These are phyloP conservation scores for Erythrophleum fordii DNA, from an alignment of 306 rosid genomes.

Conservation along the genomic window DNA sequence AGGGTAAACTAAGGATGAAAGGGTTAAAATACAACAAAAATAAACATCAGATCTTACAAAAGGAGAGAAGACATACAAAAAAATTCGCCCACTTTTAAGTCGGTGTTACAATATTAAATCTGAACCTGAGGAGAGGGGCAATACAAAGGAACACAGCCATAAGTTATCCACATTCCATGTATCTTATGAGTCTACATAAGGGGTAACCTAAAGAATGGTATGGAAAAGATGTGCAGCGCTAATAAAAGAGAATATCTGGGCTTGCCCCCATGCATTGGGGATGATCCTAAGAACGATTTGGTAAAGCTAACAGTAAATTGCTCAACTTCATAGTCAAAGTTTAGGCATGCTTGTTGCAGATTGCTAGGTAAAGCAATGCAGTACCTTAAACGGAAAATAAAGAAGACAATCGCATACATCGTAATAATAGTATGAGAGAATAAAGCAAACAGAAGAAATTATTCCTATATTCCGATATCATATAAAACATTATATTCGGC, in stretches of 20 bases:
- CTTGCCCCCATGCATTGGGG: neutral
- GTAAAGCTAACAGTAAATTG: conserved; percentile 9
- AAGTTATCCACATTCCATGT: neutral
- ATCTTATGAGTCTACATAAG: neutral
- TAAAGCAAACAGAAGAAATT: conserved; percentile 17
- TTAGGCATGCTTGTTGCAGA: neutral
- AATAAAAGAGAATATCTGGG: conserved; percentile 17
- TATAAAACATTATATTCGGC: conserved; percentile 25
- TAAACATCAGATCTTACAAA: neutral
- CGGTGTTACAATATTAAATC: neutral
- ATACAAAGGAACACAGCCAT: conserved; percentile 10
- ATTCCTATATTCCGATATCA: conserved; percentile 11
- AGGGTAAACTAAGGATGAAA: neutral
- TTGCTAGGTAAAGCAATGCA: conserved; percentile 9
- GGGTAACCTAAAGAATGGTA: neutral
- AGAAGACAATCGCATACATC: neutral
- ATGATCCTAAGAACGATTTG: conserved; percentile 4
- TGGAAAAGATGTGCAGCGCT: conserved; percentile 1
- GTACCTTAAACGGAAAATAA: neutral
- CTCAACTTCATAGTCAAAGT: neutral
- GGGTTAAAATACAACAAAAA: neutral
- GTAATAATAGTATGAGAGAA: conserved; percentile 8
- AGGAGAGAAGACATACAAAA: conserved; percentile 1
- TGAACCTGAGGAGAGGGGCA: neutral
- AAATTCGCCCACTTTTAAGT: conserved; percentile 7